Conservation (phyloP, 345 rosid species). For the Cardamine chenopodiifolia region DNA sequence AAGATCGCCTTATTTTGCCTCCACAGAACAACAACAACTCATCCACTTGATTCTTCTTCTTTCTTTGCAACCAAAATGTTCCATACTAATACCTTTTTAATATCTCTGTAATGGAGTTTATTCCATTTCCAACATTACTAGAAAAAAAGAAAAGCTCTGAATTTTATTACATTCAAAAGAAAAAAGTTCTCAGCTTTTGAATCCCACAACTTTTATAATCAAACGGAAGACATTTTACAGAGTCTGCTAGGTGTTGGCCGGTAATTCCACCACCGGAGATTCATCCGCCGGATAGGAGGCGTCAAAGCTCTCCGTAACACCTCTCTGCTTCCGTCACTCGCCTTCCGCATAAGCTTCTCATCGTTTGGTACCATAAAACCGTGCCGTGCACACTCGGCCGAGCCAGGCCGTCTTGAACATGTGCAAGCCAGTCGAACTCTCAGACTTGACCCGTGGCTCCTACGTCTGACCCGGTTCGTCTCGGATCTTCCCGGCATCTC, state of each 20-base stretch:
- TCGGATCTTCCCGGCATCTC: slow-evolving; percentile 34
- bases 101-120: slow-evolving; percentile 14
- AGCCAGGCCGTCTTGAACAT: slow-evolving; percentile 41
- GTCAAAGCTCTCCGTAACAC: slow-evolving; percentile 52
- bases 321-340: slow-evolving; percentile 42
- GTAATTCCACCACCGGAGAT: slow-evolving; percentile 55
- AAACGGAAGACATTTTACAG: slow-evolving; percentile 51
- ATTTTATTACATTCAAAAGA: slow-evolving; percentile 21
- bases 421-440: slow-evolving; percentile 39
- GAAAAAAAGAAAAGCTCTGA: background rate
- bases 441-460: slow-evolving; percentile 25
- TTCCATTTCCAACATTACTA: slow-evolving; percentile 12
- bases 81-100: background rate
- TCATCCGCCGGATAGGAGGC: slow-evolving; percentile 53
- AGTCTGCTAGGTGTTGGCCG: slow-evolving; percentile 57
- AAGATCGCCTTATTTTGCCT: slow-evolving; percentile 75
- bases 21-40: slow-evolving; percentile 44
- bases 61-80: slow-evolving; percentile 11
- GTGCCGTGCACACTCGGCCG: slow-evolving; percentile 33
- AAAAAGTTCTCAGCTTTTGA: slow-evolving; percentile 18
- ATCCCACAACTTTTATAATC: slow-evolving; percentile 7
- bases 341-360: slow-evolving; percentile 37
- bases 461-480: slow-evolving; percentile 27
- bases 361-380: slow-evolving; percentile 46
- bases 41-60: slow-evolving; percentile 34